Conservation (phyloP, 1,284 basidiomycete species). For the Pascua guehoae region DNA sequence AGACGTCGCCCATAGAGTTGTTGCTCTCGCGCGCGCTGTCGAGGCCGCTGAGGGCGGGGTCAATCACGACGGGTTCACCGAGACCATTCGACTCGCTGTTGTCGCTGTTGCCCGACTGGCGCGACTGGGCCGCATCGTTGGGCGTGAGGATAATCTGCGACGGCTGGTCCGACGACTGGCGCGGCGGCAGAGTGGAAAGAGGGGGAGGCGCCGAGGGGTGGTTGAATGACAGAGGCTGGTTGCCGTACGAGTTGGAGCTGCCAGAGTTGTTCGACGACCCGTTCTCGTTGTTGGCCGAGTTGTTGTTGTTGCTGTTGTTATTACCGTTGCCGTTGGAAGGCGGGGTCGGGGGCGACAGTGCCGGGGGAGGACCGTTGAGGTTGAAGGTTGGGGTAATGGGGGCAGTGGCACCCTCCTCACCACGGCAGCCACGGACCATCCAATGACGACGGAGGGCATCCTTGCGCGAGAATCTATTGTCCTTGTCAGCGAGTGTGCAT, state of each 20-base stretch:
- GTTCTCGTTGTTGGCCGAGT: neutral
- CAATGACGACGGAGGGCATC: constrained; percentile 52
- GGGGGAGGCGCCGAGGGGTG: constrained; percentile 38
- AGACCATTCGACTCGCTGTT: constrained; percentile 6
- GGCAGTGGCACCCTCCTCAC: constrained; percentile 44
- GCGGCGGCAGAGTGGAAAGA: constrained; percentile 29
- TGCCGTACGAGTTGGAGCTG: constrained; percentile 6
- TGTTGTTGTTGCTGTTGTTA: constrained; percentile 5
- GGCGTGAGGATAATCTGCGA: constrained; percentile 43
- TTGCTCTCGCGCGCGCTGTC: neutral
- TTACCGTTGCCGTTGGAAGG: constrained; percentile 4
- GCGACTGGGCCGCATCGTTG: constrained; percentile 27
- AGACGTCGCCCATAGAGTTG: constrained; percentile 6
- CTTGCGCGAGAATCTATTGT: constrained; percentile 49
- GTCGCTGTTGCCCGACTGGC: constrained; percentile 8
- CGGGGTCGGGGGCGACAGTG: constrained; percentile 37
- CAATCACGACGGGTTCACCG: constrained; percentile 21
- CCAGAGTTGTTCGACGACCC: constrained; percentile 1
- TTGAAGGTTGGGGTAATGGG: constrained; percentile 40
- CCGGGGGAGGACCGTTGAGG: constrained; percentile 31
- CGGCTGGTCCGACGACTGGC: constrained; percentile 31
- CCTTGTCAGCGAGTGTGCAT: neutral
- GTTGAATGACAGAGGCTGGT: constrained; percentile 22
- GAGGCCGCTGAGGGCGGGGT: constrained; percentile 13
- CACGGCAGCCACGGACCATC: constrained; percentile 51